Conservation (phyloP, 768 basidiomycete species). For the Mycena amicta region DNA sequence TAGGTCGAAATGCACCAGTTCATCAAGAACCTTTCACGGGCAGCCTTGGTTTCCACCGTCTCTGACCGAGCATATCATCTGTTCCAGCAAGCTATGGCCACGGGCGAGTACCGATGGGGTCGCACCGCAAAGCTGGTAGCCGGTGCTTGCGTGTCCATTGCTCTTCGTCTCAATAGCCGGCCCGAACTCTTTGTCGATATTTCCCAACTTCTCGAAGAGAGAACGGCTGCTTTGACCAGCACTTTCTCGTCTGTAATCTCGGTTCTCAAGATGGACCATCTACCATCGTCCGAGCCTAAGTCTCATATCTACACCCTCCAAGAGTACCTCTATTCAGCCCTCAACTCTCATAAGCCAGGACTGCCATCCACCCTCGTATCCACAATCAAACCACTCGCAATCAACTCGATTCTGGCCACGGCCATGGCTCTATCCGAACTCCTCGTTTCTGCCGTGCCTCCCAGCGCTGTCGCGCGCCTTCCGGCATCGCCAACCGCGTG, state of each 20-base stretch:
- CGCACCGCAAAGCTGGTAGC: constrained; percentile 68
- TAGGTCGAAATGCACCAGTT: constrained; percentile 67
- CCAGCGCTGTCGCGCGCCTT: constrained; percentile 39
- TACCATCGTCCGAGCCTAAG: constrained; percentile 59
- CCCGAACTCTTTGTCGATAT: constrained; percentile 71
- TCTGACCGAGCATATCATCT: constrained; percentile 66
- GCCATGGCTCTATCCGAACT: constrained; percentile 49
- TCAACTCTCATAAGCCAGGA: constrained; percentile 39
- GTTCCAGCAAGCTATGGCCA: constrained; percentile 68
- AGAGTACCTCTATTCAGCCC: constrained; percentile 47
- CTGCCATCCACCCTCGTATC: constrained; percentile 43
- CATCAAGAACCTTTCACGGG: constrained; percentile 61
- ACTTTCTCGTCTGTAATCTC: constrained; percentile 55
- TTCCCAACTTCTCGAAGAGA: constrained; percentile 63
- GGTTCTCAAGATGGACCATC: constrained; percentile 50
- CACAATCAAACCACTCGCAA: constrained; percentile 38
- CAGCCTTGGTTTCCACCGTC: constrained; percentile 60
- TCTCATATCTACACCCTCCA: constrained; percentile 61
- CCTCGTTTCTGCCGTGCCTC: constrained; percentile 39
- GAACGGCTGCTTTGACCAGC: constrained; percentile 52
- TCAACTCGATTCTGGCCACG: constrained; percentile 39
- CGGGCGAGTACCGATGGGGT: constrained; percentile 71
- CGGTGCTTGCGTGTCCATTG: constrained; percentile 69
- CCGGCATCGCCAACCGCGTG: constrained; percentile 58
- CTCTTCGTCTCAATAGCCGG: constrained; percentile 69